These are phyloP conservation scores for Parasitella parasitica DNA, from an alignment of 371 early-diverging fungal species.

Conservation along the genomic window DNA sequence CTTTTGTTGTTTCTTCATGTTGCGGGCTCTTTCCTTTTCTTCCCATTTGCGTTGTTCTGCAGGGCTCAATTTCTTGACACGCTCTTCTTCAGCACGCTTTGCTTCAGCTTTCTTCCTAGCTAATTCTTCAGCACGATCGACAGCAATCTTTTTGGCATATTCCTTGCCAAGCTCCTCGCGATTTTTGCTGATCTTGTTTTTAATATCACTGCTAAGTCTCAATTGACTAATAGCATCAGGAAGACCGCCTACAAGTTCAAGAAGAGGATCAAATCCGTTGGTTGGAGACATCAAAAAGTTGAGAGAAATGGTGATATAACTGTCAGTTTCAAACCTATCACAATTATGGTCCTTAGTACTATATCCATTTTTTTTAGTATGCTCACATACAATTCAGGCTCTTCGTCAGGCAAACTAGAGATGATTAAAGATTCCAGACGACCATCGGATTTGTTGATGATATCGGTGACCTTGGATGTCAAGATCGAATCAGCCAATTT, in stretches of 20 bases:
- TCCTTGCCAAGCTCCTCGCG: conserved; percentile 49
- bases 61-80: conserved; percentile 59
- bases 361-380: neutral
- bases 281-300: conserved; percentile 25
- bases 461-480: conserved; percentile 29
- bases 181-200: conserved; percentile 42
- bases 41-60: conserved; percentile 78
- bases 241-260: conserved; percentile 36
- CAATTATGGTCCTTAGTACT: neutral
- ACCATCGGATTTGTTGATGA: conserved; percentile 38
- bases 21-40: conserved; percentile 68
- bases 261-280: conserved; percentile 24
- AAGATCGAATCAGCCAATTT: conserved; percentile 44
- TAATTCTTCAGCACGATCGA: conserved; percentile 54
- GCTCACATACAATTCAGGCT: conserved; percentile 41
- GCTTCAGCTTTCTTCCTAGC: conserved; percentile 55
- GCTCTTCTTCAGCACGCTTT: conserved; percentile 70
- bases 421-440: conserved; percentile 40
- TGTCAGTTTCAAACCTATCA: conserved; percentile 13
- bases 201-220: conserved; percentile 27
- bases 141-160: conserved; percentile 46
- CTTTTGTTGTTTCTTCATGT: conserved; percentile 61
- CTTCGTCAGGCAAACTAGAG: conserved; percentile 51
- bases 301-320: conserved; percentile 9
- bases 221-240: conserved; percentile 32